A percentile compares a stretch with the other conserved stretches of the same genome.
These are phyloP conservation scores for Xylariomycetidae sp. DNA, from an alignment of 2,329 filamentous ascomycete species.

Conservation along the genomic window DNA sequence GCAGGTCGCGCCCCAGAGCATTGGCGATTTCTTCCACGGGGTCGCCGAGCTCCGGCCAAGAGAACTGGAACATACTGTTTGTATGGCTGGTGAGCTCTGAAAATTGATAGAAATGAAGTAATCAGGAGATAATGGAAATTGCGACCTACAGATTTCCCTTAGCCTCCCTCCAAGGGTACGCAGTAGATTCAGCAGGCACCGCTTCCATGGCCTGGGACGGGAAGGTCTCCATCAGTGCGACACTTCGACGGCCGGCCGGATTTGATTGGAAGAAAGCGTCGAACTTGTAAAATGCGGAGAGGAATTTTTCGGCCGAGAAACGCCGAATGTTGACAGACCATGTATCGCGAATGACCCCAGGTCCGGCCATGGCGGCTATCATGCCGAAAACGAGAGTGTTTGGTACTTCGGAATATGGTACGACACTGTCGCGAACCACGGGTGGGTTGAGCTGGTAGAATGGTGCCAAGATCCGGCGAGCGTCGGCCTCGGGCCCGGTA, in stretches of 20 bases:
- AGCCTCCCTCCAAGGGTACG: conserved; percentile 21
- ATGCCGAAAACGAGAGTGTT: conserved; percentile 2
- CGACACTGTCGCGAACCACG: not conserved
- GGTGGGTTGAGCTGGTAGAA: conserved; percentile 9
- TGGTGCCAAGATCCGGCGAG: conserved; percentile 6
- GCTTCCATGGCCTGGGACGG: conserved; percentile 8
- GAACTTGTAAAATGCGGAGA: conserved; percentile 9
- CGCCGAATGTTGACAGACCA: conserved; percentile 7
- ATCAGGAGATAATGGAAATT: too few relatives aligned
- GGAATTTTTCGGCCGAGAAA: conserved; percentile 5
- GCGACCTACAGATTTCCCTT: conserved; percentile 13
- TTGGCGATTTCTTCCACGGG: conserved; percentile 3
- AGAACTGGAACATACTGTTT: conserved; percentile 12
- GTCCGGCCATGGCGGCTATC: not conserved
- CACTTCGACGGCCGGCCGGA: conserved; percentile 2
- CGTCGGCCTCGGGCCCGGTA: conserved; percentile 9
- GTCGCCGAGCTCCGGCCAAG: conserved; percentile 4
- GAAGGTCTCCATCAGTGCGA: conserved; percentile 10
- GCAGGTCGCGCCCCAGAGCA: conserved; percentile 6
- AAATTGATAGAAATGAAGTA: too few relatives aligned
- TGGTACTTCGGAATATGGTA: conserved; percentile 5
- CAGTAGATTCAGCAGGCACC: conserved; percentile 13
- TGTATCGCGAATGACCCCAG: conserved; percentile 3
- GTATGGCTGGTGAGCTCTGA: too few relatives aligned
- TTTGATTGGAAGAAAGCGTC: conserved; percentile 8